A percentile compares a stretch with the other conserved stretches of the same genome.
These are phyloP conservation scores for Nannochloropsis salina DNA, from an alignment of 108 stramenopile genomes.

Conservation along the genomic window DNA sequence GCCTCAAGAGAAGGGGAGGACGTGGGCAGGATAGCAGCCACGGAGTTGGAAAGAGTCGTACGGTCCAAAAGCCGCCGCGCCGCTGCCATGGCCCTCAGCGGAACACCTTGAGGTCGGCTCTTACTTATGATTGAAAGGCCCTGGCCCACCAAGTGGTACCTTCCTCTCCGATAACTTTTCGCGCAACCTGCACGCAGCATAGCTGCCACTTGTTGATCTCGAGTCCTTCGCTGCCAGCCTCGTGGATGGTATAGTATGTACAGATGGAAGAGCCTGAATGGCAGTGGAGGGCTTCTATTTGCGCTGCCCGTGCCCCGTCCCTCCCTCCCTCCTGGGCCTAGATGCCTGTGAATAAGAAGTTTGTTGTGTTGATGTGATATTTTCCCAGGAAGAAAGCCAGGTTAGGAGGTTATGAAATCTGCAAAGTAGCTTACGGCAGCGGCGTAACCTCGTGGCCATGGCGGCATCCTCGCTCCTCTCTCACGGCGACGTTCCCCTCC, in stretches of 20 bases:
- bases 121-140: not conserved
- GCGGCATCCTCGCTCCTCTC: too few species aligned
- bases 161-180: not conserved
- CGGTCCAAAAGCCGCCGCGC: not conserved
- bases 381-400: not conserved
- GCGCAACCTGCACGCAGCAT: not conserved
- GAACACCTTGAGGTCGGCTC: not conserved
- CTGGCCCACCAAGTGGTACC: not conserved
- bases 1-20: not conserved
- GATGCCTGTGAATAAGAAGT: not conserved
- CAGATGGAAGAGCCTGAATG: not conserved
- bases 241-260: not conserved
- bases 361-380: not conserved
- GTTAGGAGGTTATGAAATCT: too few species aligned
- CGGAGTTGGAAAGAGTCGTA: not conserved
- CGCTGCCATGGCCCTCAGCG: not conserved
- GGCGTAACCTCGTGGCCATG: too few species aligned
- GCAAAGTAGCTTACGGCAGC: too few species aligned
- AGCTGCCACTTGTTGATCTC: not conserved
- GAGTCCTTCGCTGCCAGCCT: not conserved
- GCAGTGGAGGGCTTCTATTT: not conserved
- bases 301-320: not conserved
- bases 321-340: constrained; percentile 16
- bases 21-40: not conserved
- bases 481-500: too few species aligned